phyloP scores from a whole-genome alignment of 805 yeast genomes.

The Yarrowia sp. region DNA sequence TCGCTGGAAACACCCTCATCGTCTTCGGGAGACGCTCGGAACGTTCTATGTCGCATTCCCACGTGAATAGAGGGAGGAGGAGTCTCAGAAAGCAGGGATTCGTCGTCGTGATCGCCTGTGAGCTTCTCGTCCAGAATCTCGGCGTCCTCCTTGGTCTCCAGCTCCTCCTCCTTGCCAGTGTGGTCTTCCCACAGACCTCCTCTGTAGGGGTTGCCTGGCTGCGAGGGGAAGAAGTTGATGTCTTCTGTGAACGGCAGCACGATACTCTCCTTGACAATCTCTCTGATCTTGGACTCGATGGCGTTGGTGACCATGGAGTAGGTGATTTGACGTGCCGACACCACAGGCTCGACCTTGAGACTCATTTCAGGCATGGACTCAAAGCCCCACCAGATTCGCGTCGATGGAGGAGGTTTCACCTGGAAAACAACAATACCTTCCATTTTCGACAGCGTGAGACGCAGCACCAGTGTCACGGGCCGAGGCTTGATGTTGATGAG shows the following conservation, averaged over 20 bases:
- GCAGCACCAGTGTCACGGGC: conserved; percentile 76
- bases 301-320: conserved; percentile 80
- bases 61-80: conserved; percentile 38
- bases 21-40: conserved; percentile 32
- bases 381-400: conserved; percentile 89
- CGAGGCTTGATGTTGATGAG: conserved; percentile 59
- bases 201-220: conserved; percentile 68
- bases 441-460: conserved; percentile 69
- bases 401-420: conserved; percentile 89
- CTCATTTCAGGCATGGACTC: conserved; percentile 77
- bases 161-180: conserved; percentile 39
- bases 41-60: conserved; percentile 33
- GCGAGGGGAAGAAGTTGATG: conserved; percentile 70
- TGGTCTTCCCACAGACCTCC: conserved; percentile 91
- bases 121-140: neutral
- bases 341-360: conserved; percentile 85
- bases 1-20: conserved; percentile 13
- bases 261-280: conserved; percentile 76
- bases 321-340: conserved; percentile 80
- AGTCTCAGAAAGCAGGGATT: neutral
- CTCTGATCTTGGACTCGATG: conserved; percentile 78
- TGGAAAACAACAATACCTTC: conserved; percentile 75
- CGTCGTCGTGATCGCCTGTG: conserved; percentile 3
- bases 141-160: conserved; percentile 2
- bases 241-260: conserved; percentile 93